Base-by-base conservation (phyloP, 1,139 yeast species). In the Chernovozyma aurita region DNA sequence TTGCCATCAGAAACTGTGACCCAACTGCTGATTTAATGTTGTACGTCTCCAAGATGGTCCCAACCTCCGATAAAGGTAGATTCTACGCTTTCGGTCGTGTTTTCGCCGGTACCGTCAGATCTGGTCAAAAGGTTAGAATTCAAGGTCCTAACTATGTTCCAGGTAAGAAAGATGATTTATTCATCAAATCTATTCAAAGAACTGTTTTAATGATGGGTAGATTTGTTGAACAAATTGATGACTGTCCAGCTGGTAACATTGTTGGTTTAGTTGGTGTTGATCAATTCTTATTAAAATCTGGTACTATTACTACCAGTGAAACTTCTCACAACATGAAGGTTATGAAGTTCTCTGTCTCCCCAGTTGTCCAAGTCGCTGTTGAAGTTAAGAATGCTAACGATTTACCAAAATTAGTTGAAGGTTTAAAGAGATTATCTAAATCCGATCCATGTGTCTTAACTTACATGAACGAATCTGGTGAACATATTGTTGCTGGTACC, bases 51-150 rank as follows among this genome's bases (percentile, higher is more conserved):
- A 92, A 92, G 95, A 92, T 92, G 98, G 97, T 92, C 59, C 98
- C 98, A 73, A 92, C 98, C 66, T 90, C 97, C 59, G 98, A 92
- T 75, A 92, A 90, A 82, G 98, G 98, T 83, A 90, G 98, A 80
- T 92, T 92, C 95, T 92, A 88, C 84, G 98, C 98, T 66, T 92
- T 92, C 78, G 98, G 98, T 74, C 94, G 98, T 82, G 97, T 92
- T 70, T 92, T 92, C 79, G 85, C 97, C 59, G 98, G 98, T 88
- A 92, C 97, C 63, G 97, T 92, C 63, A 85, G 75, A 71, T 86
- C 97, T 61, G 98, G 98, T 76, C 90, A 84, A 81, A 92, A 92
- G 86, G 95, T 92, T 65, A 86, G 98, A 80, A 92, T 92, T 66
- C 98, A 92, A 80, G 98, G 98, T 77, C 98, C 97, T 69, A 90